Base-by-base conservation (phyloP, 2,329 filamentous ascomycete genomes). In the Xylariaceae sp. region DNA sequence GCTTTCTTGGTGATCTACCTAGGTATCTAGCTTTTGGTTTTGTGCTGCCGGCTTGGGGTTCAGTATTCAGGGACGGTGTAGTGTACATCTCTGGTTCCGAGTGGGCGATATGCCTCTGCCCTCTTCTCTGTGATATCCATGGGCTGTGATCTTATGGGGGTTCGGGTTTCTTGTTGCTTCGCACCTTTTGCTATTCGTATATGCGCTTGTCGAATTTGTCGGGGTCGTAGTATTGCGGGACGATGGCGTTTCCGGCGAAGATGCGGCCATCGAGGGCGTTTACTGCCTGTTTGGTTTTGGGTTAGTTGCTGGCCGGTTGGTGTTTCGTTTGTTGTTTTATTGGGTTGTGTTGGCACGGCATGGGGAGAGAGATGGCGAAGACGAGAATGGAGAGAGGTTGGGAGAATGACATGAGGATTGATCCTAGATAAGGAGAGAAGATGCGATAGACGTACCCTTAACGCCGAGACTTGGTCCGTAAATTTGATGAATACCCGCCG, bases 401-500 rank as follows among this genome's bases (percentile, higher is more conserved):
- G 8, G 26, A 26, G 8, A 26, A 26, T 26, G 15, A 39, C 22
- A 43, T 16, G 10, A 16, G 2, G 15, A 19, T 32, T 26, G 41
- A 30, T 7, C 9, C 15, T 18, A 13, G 16, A 50, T 22, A 43
- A 5, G 26, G 8, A 45, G 26, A 19, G 1, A 9, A 29, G 18
- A 45, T 19, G 15, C 43, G 2, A 48, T 10, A n/a, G 15, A 80
- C 85, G 74, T 77, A 92, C 89, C 63, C 91, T 81, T 54, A 97
- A 73, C 13, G 91, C 94, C 43, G 88, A 94, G 50, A 97, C 76
- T 64, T 86, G 83, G 61, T 87, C 88, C 2, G 89, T 92, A 68
- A 97, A 99, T 69, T 95, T 89, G 70, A 99, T 90, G 70, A 96
- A 97, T 4, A 99, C 94, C 49, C 84, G 82, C 12, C 76, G 72